Evolutionary conservation across 805 yeast species (phyloP).

Genomic region (Sugiyamaella marilandica): DNA sequence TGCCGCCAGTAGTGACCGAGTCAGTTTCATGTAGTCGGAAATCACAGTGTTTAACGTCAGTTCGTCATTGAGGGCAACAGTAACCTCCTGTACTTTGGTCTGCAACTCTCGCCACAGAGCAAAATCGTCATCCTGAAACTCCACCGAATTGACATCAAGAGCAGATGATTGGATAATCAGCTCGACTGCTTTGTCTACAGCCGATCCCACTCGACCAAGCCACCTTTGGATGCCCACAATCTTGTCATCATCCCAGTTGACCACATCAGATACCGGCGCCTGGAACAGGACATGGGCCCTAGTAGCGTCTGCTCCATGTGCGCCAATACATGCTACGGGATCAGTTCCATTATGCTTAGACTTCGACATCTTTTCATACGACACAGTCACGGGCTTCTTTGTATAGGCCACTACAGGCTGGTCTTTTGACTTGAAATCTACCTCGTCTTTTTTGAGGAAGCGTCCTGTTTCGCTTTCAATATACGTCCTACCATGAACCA

Average conservation of each 20-base stretch:
- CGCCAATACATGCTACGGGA: constrained; percentile 67
- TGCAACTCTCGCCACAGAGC: constrained; percentile 56
- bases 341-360: constrained; percentile 94
- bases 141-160: constrained; percentile 14
- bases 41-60: constrained; percentile 77
- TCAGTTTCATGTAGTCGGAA: constrained; percentile 84
- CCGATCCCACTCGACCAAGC: constrained; percentile 54
- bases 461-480: constrained; percentile 66
- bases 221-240: constrained; percentile 87
- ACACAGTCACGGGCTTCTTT: constrained; percentile 47
- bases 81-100: constrained; percentile 43
- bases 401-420: constrained; percentile 46
- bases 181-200: constrained; percentile 8
- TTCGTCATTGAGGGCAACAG: constrained; percentile 53
- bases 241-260: constrained; percentile 87
- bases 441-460: constrained; percentile 75
- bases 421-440: constrained; percentile 38
- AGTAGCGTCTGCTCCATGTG: constrained; percentile 89
- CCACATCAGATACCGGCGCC: constrained; percentile 77
- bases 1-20: constrained; percentile 46
- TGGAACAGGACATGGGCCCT: constrained; percentile 90
- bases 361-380: constrained; percentile 93
- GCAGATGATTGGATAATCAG: not conserved
- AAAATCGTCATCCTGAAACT: constrained; percentile 43
- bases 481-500: constrained; percentile 93